phyloP scores from a whole-genome alignment of 2,329 filamentous ascomycete genomes.

The Macrophomina tecta region DNA sequence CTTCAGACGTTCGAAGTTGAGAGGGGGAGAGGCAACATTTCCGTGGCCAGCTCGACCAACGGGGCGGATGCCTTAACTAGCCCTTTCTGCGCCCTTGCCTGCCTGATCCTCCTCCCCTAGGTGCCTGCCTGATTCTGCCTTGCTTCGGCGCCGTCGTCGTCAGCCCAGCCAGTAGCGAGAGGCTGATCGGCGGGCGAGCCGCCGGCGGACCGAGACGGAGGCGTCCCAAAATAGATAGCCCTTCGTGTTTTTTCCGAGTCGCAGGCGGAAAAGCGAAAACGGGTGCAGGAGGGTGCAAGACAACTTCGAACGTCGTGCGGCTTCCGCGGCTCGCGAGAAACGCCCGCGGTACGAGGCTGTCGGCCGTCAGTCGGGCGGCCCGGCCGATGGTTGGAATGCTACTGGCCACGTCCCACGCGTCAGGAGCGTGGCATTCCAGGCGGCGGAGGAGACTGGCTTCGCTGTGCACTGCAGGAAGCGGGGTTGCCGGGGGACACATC shows the following conservation, averaged over 20 bases:
- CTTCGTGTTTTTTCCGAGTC: not conserved
- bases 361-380: not conserved
- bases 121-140: not conserved
- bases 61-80: not conserved
- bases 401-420: not conserved
- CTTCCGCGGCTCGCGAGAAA: slow-evolving; percentile 13
- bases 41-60: not conserved
- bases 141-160: not conserved
- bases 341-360: not conserved
- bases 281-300: not conserved
- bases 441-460: not conserved
- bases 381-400: not conserved
- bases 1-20: slow-evolving; percentile 19
- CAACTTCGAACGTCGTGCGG: slow-evolving; percentile 23
- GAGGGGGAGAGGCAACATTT: not conserved
- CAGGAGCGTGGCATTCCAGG: too few species aligned
- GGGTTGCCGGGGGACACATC: not conserved
- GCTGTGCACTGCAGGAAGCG: not conserved
- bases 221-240: too few species aligned
- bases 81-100: not conserved
- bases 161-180: not conserved
- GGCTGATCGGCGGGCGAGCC: not conserved
- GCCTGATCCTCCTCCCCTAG: not conserved
- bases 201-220: not conserved
- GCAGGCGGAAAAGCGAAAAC: not conserved